Evolutionary conservation across 2,329 filamentous ascomycete genomes (phyloP), one percentile per base, ranked within the genome.

Genomic region (Torrubiella hemipterigena): DNA sequence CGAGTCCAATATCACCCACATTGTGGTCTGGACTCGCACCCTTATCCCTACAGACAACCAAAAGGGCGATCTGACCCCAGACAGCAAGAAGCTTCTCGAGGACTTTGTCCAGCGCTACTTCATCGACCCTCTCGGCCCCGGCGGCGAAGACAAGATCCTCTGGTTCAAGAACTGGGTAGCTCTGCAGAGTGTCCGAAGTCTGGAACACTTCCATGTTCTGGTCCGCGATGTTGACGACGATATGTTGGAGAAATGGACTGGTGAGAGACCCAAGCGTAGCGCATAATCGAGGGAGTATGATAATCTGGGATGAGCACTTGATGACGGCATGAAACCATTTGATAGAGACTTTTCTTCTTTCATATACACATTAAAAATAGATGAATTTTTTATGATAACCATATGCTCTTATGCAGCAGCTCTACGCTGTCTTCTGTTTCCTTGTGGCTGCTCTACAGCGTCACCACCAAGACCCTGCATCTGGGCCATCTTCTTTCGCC

Each of bases 161-260:
- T 96, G 86, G 85, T 95, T 95, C 59, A 93, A 89, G 67, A 95
- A 95, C 46, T 94, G 86, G 86, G 77, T 75, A 37, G 75, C 77
- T 17, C 59, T 95, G 50, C 93, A 95, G 62, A 93, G 83, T 45
- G 81, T 95, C 25, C 74, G 87, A 45, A 72, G 81, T 3, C 64
- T 95, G 28, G 87, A 94, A 59, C 89, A 95, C 52, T 78, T 95
- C 47, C 89, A 96, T 55, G 75, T 96, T 20, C 49, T 80, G 45
- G 69, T 79, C 30, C 66, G 58, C 32, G 61, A 70, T 43, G 69
- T 64, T 16, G 62, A 63, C 28, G 58, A 65, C 18, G 63, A 64
- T 17, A 50, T 66, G 35, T 39, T 78, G 36, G 54, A 66, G 40
- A 57, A 62, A 40, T 77, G 73, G 70, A 67, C 67, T 2, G 55